Evolutionary conservation across 73 alveolate species (phyloP).

Genomic region (Blepharisma stoltei): DNA sequence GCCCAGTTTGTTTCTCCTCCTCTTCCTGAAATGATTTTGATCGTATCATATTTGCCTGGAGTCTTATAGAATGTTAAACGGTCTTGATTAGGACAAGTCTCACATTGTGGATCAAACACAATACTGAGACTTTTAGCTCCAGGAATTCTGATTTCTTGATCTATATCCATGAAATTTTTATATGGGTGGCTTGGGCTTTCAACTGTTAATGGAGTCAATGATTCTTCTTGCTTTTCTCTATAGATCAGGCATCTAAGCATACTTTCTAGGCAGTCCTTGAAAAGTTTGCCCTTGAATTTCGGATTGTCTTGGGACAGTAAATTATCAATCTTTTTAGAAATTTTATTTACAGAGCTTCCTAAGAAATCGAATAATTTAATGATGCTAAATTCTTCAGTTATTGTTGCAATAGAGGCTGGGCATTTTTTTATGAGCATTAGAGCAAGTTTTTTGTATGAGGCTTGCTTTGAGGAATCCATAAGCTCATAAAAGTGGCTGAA

Average conservation of each 20-base stretch:
- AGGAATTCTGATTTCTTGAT: background rate
- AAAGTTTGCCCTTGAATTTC: background rate
- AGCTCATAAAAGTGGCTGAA: too few species aligned
- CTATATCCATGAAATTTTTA: background rate
- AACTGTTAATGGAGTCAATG: background rate
- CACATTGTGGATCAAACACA: background rate
- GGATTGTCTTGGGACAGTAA: background rate
- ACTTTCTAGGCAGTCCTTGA: background rate
- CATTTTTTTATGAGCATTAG: too few species aligned
- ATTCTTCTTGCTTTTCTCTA: background rate
- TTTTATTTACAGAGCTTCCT: too few species aligned
- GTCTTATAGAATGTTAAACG: background rate
- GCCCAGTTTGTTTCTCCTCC: background rate
- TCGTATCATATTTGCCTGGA: background rate
- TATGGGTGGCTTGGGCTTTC: constrained; percentile 3
- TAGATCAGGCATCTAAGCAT: background rate
- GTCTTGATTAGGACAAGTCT: background rate
- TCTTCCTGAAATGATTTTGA: background rate
- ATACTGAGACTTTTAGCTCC: background rate
- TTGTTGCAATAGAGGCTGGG: too few species aligned
- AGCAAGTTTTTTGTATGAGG: too few species aligned
- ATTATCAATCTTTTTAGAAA: too few species aligned
- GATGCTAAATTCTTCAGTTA: too few species aligned
- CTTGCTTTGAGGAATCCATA: too few species aligned
- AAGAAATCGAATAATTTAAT: too few species aligned